Evolutionary conservation across 805 yeast genomes (phyloP), one percentile per base, ranked within the genome.

Genomic region (Saccharomycopsis fermentans): DNA sequence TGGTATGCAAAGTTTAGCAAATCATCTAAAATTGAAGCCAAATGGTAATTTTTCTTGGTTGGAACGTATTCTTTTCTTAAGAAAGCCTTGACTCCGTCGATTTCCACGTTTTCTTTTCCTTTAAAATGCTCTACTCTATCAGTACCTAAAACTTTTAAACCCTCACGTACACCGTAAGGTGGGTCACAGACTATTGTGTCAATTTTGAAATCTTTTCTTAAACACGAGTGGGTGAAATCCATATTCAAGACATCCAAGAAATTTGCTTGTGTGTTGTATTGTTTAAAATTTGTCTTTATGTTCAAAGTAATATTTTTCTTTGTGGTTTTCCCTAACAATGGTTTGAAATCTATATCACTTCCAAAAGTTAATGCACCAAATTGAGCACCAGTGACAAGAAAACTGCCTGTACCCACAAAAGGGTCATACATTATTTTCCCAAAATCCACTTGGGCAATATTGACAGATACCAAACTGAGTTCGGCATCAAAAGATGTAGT

Each of bases 401-500:
- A 94, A 21, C 97, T 89, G 0, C 99, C 99, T 0, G 99, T 94
- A 0, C 99, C 99, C 3, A 88, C 90, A 73, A 94, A 94, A 26
- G 99, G 99, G 71, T 94, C 99, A 68, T 89, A 92, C 67, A 87
- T 81, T 3, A 90, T 67, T 57, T 83, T 79, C 0, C 85, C 86
- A 0, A 78, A 75, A 39, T 70, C 75, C 14, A 86, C 89, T 62
- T 87, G 90, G 0, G 87, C 96, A 55, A 94, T 77, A 66, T 92
- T 94, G 66, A 96, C 87, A 34, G 95, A 86, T 16, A 91, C 86
- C 53, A 94, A 72, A 0, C 97, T 83, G 60, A 94, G 73, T 68
- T 94, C 98, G 1, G 97, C 96, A 65, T 94, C 99, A 71, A 94
- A 94, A 17, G 97, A 89, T 0, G 99, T 94, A 6, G 99, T 94